Evolutionary conservation across 768 basidiomycete genomes (phyloP), one percentile per base, ranked within the genome.

Genomic region (Gloeopeniophorella convolvens): DNA sequence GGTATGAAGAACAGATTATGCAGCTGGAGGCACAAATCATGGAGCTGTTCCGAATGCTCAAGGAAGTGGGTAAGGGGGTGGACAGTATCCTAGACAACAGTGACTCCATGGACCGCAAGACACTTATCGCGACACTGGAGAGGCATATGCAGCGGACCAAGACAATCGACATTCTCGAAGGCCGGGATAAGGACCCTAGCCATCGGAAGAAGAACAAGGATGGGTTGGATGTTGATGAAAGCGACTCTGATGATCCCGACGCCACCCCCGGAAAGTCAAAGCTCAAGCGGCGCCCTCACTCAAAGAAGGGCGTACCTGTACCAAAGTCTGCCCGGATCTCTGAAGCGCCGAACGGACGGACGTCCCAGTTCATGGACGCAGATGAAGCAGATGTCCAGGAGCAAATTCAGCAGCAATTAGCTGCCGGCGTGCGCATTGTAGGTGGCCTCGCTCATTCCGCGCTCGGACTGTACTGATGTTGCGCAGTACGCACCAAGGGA

Each of bases 41-140:
- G 75, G 93, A 96, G 63, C 68, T 97, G 15, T 98, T 94, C 71
- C 77, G 85, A 58, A 95, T 96, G 91, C 72, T 98, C 46, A 88
- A 82, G 63, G 89, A 95, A 60, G 77, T 86, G 30, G 82, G 85
- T 13, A 80, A 77, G 48, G 84, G 85, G 12, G 77, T 90, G 31
- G 85, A 89, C 48, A 78, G 76, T 54, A 80, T 93, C 51, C 68
- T 88, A 16, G 87, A 67, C 26, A 74, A 76, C 35, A 66, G 70
- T 18, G 76, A 72, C 7, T 66, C 73, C 7, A 80, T 92, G 79
- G 86, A 94, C 61, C 77, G 91, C 51, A 85, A 84, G 67, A 75
- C 82, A 15, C 75, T 98, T 33, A 83, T 96, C 6, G 77, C 85
- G 30, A 78, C 79, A 16, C 72, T 95, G 46, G 88, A 91, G 67